phyloP scores from a whole-genome alignment of 2,329 filamentous ascomycete species.

The Herpotrichia juniperi region DNA sequence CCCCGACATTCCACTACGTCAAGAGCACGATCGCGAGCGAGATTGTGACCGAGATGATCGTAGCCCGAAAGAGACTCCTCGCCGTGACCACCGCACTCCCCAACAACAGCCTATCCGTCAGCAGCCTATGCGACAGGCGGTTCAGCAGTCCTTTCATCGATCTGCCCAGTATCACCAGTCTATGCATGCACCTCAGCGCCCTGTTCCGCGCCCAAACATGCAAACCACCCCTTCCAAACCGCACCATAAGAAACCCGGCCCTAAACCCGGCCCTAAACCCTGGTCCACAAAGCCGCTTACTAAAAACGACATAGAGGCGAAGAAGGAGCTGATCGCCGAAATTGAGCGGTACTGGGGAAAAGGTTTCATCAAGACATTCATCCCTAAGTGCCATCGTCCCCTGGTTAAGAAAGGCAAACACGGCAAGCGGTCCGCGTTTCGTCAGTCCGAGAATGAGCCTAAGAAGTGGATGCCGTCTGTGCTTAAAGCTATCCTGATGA shows the following conservation, averaged over 20 bases:
- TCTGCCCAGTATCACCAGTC: neutral
- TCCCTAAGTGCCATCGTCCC: slow-evolving; percentile 37
- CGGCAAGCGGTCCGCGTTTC: slow-evolving; percentile 22
- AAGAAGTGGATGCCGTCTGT: slow-evolving; percentile 36
- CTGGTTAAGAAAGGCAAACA: slow-evolving; percentile 25
- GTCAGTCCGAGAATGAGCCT: slow-evolving; percentile 31
- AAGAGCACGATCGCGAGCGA: no score
- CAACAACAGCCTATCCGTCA: neutral
- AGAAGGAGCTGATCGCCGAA: slow-evolving; percentile 28
- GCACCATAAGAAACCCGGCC: slow-evolving; percentile 1
- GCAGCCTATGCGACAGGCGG: neutral
- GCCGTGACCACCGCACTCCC: neutral
- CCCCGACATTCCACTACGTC: no score
- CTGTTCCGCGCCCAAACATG: neutral
- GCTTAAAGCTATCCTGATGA: slow-evolving; percentile 32
- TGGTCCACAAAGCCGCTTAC: slow-evolving; percentile 6
- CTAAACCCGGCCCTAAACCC: neutral
- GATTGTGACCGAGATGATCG: no score
- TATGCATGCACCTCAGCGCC: neutral
- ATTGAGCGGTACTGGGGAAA: slow-evolving; percentile 37
- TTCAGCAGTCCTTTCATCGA: neutral
- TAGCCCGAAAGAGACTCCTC: neutral
- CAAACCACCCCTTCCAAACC: neutral
- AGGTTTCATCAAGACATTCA: slow-evolving; percentile 30
- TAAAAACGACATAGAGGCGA: slow-evolving; percentile 34